Evolutionary conservation across 2,329 filamentous ascomycete genomes (phyloP).

Genomic region (Akanthomyces muscarius): DNA sequence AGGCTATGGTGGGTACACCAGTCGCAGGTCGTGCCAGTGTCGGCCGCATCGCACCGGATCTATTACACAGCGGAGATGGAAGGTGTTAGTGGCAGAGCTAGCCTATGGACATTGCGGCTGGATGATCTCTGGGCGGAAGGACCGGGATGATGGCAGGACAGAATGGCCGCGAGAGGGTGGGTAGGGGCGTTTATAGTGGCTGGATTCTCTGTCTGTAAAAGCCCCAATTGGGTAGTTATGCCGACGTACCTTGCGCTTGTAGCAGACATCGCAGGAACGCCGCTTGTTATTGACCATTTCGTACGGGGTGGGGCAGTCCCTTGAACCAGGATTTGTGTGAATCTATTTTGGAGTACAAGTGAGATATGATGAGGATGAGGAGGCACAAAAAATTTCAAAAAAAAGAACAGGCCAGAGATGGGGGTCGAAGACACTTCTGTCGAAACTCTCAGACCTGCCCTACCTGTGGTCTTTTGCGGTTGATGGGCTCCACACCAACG

Average conservation of each 20-base stretch:
- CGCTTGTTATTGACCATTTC: slow-evolving; percentile 15
- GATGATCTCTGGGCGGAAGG: not conserved
- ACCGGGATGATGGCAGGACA: not conserved
- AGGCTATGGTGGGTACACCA: slow-evolving; percentile 48
- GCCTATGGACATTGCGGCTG: not conserved
- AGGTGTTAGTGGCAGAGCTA: slow-evolving; percentile 15
- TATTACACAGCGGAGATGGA: slow-evolving; percentile 22
- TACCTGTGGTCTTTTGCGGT: not conserved
- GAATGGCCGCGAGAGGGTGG: not conserved
- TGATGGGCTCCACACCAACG: not conserved
- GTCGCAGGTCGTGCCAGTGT: slow-evolving; percentile 38
- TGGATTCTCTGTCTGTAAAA: not conserved
- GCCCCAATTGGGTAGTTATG: not conserved
- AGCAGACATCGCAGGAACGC: slow-evolving; percentile 46
- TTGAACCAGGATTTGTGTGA: too few relatives aligned
- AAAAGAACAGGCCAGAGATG: not conserved
- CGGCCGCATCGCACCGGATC: slow-evolving; percentile 47
- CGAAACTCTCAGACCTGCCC: not conserved
- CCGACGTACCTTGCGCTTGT: slow-evolving; percentile 42
- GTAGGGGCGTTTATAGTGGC: not conserved
- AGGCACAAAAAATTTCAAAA: not conserved
- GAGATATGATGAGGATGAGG: not conserved
- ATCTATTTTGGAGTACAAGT: not conserved
- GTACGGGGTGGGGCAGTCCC: not conserved
- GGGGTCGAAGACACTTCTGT: not conserved